Conservation (phyloP, 2,329 filamentous ascomycete genomes). For the Emergomyces orientalis region DNA sequence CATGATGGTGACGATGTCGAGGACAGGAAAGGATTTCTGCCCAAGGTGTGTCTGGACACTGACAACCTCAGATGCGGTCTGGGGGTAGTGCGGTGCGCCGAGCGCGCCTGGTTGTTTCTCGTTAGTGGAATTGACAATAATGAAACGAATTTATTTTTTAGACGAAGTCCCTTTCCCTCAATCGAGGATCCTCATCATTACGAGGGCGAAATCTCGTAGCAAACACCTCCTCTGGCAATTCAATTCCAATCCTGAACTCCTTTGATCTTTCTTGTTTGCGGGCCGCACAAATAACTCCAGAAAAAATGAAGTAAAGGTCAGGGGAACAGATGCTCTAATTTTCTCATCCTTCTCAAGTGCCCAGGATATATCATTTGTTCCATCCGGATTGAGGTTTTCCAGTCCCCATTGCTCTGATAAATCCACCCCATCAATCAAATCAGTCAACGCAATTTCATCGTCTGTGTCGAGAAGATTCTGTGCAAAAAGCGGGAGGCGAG, state of each 20-base stretch:
- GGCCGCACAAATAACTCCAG: no score
- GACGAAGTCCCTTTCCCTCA: neutral
- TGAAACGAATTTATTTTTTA: neutral
- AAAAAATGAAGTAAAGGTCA: no score
- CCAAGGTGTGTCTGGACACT: neutral
- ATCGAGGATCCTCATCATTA: neutral
- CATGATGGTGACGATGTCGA: neutral
- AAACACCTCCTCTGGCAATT: neutral
- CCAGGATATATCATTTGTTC: neutral
- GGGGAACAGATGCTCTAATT: neutral
- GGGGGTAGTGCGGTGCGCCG: neutral
- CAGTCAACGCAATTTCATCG: neutral
- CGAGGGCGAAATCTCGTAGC: neutral
- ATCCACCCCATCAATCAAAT: slow-evolving; percentile 6
- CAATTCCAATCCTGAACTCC: neutral
- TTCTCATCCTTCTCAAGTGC: neutral
- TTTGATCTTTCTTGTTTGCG: neutral
- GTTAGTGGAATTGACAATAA: neutral
- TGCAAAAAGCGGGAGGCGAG: slow-evolving; percentile 2
- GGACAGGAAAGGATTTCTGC: neutral
- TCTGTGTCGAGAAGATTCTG: slow-evolving; percentile 5
- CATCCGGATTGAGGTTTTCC: neutral
- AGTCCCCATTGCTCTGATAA: neutral
- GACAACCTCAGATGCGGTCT: neutral
- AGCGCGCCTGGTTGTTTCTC: neutral